These are phyloP conservation scores for Solanum bukasovii DNA, from an alignment of 257 asterid genomes.

Conservation along the genomic window DNA sequence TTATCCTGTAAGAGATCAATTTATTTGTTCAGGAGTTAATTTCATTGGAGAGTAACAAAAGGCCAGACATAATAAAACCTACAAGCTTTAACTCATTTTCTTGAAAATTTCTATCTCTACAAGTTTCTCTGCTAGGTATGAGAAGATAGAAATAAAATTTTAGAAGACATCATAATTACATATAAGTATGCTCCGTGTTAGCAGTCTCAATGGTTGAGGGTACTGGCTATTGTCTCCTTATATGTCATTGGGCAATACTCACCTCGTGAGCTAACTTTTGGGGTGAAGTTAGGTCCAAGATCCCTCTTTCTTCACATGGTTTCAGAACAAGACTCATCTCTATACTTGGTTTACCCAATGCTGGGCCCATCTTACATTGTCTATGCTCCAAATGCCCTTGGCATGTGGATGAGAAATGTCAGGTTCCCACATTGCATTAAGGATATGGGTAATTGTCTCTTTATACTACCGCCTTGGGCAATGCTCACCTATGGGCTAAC, in stretches of 20 bases:
- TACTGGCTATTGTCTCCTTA: not conserved
- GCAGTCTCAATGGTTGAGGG: not conserved
- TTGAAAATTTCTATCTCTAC: not conserved
- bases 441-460: not conserved
- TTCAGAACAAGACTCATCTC: not conserved
- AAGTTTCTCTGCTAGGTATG: not conserved
- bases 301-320: not conserved
- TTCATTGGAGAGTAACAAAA: not conserved
- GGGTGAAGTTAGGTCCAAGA: not conserved
- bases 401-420: not conserved
- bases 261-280: not conserved
- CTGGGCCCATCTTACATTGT: not conserved
- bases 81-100: not conserved
- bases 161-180: not conserved
- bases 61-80: not conserved
- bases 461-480: not conserved
- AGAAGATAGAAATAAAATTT: not conserved
- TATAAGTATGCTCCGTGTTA: not conserved
- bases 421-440: not conserved
- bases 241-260: not conserved
- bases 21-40: not conserved
- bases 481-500: not conserved
- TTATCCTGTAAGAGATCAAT: constrained; percentile 52
- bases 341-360: not conserved
- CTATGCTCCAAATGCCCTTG: not conserved